Evolutionary conservation across 441 rosid genomes (phyloP), one percentile per base, ranked within the genome.

Genomic region (Pelargonium australe): DNA sequence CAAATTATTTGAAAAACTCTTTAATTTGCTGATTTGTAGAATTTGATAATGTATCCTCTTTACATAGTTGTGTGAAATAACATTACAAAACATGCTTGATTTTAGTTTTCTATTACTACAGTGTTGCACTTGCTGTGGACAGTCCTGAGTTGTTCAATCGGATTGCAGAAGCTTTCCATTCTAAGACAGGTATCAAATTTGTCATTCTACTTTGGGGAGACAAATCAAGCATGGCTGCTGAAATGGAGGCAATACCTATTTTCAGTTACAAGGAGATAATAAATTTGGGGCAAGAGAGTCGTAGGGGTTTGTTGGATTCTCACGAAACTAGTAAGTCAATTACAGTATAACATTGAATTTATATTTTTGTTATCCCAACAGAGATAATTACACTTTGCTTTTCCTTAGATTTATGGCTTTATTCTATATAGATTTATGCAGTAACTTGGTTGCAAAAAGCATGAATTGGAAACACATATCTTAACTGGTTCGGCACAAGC

Each of bases 141-240:
- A 85, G 78, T 77, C 93, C 97, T 68, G 95, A 91, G 76, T 82
- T 95, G 75, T 90, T 82, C 89, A 90, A 87, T 85, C 90, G 82
- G 70, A 81, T 95, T 73, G 80, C 83, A 19, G 82, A 84, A 79
- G 74, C 80, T 34, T 85, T 95, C 80, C 71, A 64, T 77, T 76
- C 85, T 64, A 80, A 79, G 73, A 84, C 91, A 63, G 51, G 87
- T 57, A 67, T 85, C 69, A 86, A 73, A 73, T 91, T 90, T 81
- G 77, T 90, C 75, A 78, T 95, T 69, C 87, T 95, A 63, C 99
- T 95, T 31, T 95, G 95, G 96, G 99, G 97, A 12, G 88, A 95
- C 31, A 95, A 91, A 85, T 79, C 90, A 8, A 64, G 76, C 51
- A 69, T 88, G 53, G 75, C 78, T 63, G 64, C 63, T 23, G 72